Percentiles rank a stretch among this genome's conserved stretches.
phyloP scores from a whole-genome alignment of 768 basidiomycete genomes.

The Ramaria sp. region DNA sequence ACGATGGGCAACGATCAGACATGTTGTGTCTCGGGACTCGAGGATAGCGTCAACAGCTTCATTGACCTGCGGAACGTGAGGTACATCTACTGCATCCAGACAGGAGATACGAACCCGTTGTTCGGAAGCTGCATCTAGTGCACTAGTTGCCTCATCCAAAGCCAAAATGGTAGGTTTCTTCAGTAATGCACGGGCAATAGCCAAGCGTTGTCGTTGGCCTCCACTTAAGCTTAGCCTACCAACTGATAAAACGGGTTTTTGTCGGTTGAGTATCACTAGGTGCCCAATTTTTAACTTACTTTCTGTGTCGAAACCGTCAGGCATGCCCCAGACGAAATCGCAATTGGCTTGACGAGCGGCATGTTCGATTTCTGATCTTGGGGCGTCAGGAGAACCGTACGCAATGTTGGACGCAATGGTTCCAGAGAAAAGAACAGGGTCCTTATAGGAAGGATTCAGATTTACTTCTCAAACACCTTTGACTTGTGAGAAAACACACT shows the following conservation, averaged over 20 bases:
- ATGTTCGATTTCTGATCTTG: conserved; percentile 74
- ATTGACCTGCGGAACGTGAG: conserved; percentile 47
- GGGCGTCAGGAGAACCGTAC: conserved; percentile 67
- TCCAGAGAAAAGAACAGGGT: conserved; percentile 83
- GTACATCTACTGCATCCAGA: not conserved
- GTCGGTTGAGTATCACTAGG: not conserved
- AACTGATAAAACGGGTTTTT: conserved; percentile 29
- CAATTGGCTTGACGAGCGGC: conserved; percentile 90
- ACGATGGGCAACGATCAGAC: conserved; percentile 82
- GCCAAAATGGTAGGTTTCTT: conserved; percentile 84
- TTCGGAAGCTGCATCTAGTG: conserved; percentile 83
- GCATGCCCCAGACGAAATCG: conserved; percentile 92
- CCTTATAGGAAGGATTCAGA: conserved; percentile 24
- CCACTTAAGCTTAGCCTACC: conserved; percentile 63
- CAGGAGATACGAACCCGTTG: conserved; percentile 41
- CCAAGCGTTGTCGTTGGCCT: conserved; percentile 72
- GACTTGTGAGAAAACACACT: conserved; percentile 17
- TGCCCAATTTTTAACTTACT: conserved; percentile 40
- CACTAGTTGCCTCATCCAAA: conserved; percentile 83
- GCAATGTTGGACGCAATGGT: conserved; percentile 94
- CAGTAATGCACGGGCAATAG: conserved; percentile 78
- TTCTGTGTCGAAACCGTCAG: conserved; percentile 86
- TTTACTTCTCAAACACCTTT: not conserved
- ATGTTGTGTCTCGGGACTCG: conserved; percentile 68
- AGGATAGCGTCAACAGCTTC: conserved; percentile 87